These are phyloP conservation scores for Amylocarpus encephaloides DNA, from an alignment of 2,329 filamentous ascomycete genomes.

Conservation along the genomic window DNA sequence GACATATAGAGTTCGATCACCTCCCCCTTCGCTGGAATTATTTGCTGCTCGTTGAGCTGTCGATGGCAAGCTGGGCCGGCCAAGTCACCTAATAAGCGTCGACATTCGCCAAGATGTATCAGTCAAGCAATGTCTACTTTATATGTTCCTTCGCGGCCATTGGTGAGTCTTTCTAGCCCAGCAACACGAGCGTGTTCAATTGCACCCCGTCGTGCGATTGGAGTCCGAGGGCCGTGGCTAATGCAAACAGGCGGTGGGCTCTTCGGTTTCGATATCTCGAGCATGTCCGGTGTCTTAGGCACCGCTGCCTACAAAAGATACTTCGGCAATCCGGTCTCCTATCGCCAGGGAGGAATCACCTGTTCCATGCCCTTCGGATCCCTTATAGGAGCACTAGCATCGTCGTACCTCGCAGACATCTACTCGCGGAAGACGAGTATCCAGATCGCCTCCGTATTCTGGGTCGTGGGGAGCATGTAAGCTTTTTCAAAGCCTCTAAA, in stretches of 20 bases:
- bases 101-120: conserved; percentile 19
- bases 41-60: neutral
- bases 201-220: neutral
- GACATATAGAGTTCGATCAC: conserved; percentile 3
- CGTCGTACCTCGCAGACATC: conserved; percentile 49
- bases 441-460: conserved; percentile 42
- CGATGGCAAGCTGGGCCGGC: neutral
- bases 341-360: conserved; percentile 63
- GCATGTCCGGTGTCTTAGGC: conserved; percentile 63
- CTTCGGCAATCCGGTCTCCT: conserved; percentile 54
- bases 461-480: conserved; percentile 39
- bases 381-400: conserved; percentile 53
- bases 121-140: conserved; percentile 47
- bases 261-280: conserved; percentile 74
- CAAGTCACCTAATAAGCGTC: no score
- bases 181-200: no score
- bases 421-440: conserved; percentile 42
- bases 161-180: conserved; percentile 35
- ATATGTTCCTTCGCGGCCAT: conserved; percentile 59
- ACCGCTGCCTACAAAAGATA: conserved; percentile 65
- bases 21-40: neutral
- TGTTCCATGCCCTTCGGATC: conserved; percentile 70
- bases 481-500: conserved; percentile 2
- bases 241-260: conserved; percentile 52
- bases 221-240: neutral